These are phyloP conservation scores for Balamuthia mandrillaris DNA, from an alignment of 208 protist species.

Conservation along the genomic window DNA sequence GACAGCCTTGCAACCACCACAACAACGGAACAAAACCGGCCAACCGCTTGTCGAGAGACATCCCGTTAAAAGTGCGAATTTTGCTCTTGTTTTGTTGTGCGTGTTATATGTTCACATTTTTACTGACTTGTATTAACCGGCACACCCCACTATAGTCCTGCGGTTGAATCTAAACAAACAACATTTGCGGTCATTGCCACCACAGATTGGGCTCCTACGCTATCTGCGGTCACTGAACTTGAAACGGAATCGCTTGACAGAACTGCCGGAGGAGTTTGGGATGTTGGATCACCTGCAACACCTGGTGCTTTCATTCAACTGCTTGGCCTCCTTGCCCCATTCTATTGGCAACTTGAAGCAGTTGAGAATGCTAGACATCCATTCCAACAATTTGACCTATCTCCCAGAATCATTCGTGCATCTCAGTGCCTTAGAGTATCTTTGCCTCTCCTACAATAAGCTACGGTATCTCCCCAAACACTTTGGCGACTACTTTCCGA, in stretches of 20 bases:
- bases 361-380: slow-evolving; percentile 10
- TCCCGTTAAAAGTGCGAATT: no score
- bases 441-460: slow-evolving; percentile 9
- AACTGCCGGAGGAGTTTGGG: slow-evolving; percentile 4
- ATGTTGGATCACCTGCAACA: slow-evolving; percentile 7
- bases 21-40: no score
- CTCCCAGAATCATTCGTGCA: slow-evolving; percentile 20
- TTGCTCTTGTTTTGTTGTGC: no score
- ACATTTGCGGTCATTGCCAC: background rate
- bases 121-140: no score
- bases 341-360: slow-evolving; percentile 9
- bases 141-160: no score
- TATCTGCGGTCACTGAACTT: slow-evolving; percentile 1
- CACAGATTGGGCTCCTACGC: background rate
- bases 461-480: background rate
- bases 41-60: no score
- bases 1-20: no score
- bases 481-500: slow-evolving; percentile 18
- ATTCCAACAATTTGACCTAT: slow-evolving; percentile 5
- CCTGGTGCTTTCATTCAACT: background rate
- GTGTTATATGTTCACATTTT: no score
- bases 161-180: slow-evolving; percentile 34
- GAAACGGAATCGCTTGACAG: background rate
- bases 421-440: background rate
- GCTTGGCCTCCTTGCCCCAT: background rate